A percentile compares a stretch with the other conserved stretches of the same genome.
phyloP scores from a whole-genome alignment of 257 asterid species.

The Solanum gracilifrons region DNA sequence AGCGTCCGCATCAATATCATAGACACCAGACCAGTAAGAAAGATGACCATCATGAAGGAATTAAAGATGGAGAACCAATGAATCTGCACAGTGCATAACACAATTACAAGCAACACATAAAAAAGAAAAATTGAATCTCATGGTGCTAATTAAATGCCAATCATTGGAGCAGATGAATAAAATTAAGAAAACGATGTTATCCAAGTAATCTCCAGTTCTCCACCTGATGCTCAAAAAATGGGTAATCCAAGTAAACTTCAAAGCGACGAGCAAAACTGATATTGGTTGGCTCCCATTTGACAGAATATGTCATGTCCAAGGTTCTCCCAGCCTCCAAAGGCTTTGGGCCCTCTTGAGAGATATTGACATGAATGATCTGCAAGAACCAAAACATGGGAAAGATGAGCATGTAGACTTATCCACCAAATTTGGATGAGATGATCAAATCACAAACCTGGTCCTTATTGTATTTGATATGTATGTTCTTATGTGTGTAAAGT shows the following conservation, averaged over 20 bases:
- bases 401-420: not conserved
- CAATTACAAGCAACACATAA: not conserved
- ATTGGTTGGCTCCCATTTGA: constrained; percentile 78
- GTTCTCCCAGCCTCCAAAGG: constrained; percentile 70
- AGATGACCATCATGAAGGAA: constrained; percentile 99
- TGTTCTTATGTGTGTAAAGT: constrained; percentile 42
- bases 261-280: constrained; percentile 79
- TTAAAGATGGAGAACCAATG: constrained; percentile 97
- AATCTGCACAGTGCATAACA: constrained; percentile 42
- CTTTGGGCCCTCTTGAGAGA: constrained; percentile 73
- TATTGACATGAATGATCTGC: constrained; percentile 96
- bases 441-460: constrained; percentile 31
- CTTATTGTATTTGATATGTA: constrained; percentile 36
- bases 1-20: constrained; percentile 96
- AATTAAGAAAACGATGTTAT: not conserved
- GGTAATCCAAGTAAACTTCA: constrained; percentile 94
- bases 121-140: not conserved
- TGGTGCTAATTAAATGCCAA: not conserved
- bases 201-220: not conserved
- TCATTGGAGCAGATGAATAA: not conserved
- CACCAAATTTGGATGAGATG: not conserved
- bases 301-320: constrained; percentile 84
- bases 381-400: constrained; percentile 7
- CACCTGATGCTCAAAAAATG: constrained; percentile 99
- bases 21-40: constrained; percentile 93